Base-by-base conservation (phyloP, 2,329 filamentous ascomycete genomes). In the Clarireedia paspali region DNA sequence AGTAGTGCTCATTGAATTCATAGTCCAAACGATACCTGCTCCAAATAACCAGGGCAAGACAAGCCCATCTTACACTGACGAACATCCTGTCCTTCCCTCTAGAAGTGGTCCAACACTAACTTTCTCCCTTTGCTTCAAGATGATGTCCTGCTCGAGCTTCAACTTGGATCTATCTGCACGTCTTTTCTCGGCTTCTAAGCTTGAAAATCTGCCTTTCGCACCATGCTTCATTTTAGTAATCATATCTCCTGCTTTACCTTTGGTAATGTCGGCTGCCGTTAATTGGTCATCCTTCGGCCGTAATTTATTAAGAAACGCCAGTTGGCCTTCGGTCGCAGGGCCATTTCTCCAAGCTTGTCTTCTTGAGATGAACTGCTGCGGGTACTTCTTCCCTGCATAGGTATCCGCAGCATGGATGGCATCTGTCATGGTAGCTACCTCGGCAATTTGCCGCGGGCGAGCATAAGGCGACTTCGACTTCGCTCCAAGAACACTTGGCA, bases 191-290 rank as follows among this genome's bases (percentile, higher is more conserved):
- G 72, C 74, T 65, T 79, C 76, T 56, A 81, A 71, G 36, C 66
- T 75, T 26, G 76, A 74, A 67, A 80, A 90, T 73, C 73, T 82
- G 60, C 72, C 88, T 70, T 75, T 81, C 1, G 88, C 89, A 0
- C 92, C 92, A 68, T 94, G 88, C 70, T 87, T 92, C 59, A 96
- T 68, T 71, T 95, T 95, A 6, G 89, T 95, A 61, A 97, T 95
- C 87, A 95, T 91, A 68, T 96, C 91, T 4, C 80, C 80, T 4
- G 91, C 91, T 67, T 83, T 83, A 6, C 92, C 92, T 67, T 91
- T 94, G 14, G 81, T 91, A 57, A 95, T 65, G 27, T 84, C 78
- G 0, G 73, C 72, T 0, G 71, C 63, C 1, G 73, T 77, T 50
- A 91, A 67, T 53, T 79, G 73, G 27, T 83, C 73, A n/a, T 75